Conservation (phyloP, 352 stramenopile genomes). For the Phytophthora uliginosa region DNA sequence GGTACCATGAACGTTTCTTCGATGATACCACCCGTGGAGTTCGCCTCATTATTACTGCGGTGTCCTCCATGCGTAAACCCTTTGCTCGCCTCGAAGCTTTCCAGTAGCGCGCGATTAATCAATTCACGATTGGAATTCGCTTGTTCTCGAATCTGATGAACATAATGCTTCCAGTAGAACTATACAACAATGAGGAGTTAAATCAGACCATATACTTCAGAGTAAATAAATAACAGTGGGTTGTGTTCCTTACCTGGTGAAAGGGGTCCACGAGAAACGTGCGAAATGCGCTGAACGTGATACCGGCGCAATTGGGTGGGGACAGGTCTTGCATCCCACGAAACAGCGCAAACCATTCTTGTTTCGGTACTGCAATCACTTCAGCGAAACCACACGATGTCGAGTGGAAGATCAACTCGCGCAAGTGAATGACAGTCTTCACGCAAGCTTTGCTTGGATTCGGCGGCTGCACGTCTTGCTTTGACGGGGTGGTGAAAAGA, state of each 20-base stretch:
- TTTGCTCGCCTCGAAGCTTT: constrained; percentile 19
- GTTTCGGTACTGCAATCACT: constrained; percentile 27
- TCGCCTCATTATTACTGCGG: constrained; percentile 5
- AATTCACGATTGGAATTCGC: constrained; percentile 13
- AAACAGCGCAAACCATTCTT: constrained; percentile 55
- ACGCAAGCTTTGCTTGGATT: background rate
- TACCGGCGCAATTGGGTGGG: constrained; percentile 5
- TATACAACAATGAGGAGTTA: constrained; percentile 13
- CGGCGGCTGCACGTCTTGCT: background rate
- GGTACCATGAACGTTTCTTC: background rate
- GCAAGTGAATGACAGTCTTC: constrained; percentile 20
- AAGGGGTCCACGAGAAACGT: constrained; percentile 53
- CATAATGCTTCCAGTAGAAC: constrained; percentile 46
- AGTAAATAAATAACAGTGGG: background rate
- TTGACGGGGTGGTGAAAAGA: constrained; percentile 11
- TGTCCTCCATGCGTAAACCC: background rate
- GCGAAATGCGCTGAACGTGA: constrained; percentile 42
- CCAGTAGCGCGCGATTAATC: constrained; percentile 12
- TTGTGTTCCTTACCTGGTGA: constrained; percentile 40
- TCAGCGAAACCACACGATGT: constrained; percentile 30
- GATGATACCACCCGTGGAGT: background rate
- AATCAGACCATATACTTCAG: background rate
- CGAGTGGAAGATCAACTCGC: constrained; percentile 30
- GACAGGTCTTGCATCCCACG: constrained; percentile 39
- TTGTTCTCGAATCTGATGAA: constrained; percentile 24